phyloP scores from a whole-genome alignment of 1,139 yeast species.

The Scheffersomyces quercinus region DNA sequence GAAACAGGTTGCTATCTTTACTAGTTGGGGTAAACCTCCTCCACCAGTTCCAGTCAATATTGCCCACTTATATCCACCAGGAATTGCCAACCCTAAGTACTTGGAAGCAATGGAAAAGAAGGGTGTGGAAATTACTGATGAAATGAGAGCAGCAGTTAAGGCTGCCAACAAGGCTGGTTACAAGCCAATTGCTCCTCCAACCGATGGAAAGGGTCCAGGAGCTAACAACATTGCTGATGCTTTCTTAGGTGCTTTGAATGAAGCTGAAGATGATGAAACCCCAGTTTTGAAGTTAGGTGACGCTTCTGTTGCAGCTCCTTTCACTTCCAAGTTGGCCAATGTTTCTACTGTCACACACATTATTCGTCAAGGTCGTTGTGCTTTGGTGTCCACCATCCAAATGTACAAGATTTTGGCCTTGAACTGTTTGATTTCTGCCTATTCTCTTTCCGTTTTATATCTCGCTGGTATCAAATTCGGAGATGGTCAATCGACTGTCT shows the following conservation, averaged over 20 bases:
- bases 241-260: conserved; percentile 67
- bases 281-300: conserved; percentile 95
- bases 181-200: conserved; percentile 31
- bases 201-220: conserved; percentile 32
- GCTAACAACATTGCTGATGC: conserved; percentile 68
- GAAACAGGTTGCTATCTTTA: conserved; percentile 78
- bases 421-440: conserved; percentile 95
- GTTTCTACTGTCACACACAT: conserved; percentile 93
- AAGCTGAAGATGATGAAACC: conserved; percentile 78
- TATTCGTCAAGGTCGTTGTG: conserved; percentile 98
- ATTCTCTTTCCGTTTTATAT: conserved; percentile 89
- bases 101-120: conserved; percentile 80
- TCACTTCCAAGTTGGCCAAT: conserved; percentile 89
- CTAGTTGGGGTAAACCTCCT: conserved; percentile 77
- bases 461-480: conserved; percentile 98
- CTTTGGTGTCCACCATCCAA: conserved; percentile 94
- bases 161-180: conserved; percentile 44
- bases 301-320: conserved; percentile 99
- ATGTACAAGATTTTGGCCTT: conserved; percentile 97
- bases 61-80: conserved; percentile 97
- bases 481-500: conserved; percentile 93
- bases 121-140: conserved; percentile 72
- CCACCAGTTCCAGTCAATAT: conserved; percentile 86
- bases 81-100: conserved; percentile 86
- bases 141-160: conserved; percentile 61